phyloP scores from a whole-genome alignment of 129 eudicot genomes.

The Ambrosia artemisiifolia region DNA sequence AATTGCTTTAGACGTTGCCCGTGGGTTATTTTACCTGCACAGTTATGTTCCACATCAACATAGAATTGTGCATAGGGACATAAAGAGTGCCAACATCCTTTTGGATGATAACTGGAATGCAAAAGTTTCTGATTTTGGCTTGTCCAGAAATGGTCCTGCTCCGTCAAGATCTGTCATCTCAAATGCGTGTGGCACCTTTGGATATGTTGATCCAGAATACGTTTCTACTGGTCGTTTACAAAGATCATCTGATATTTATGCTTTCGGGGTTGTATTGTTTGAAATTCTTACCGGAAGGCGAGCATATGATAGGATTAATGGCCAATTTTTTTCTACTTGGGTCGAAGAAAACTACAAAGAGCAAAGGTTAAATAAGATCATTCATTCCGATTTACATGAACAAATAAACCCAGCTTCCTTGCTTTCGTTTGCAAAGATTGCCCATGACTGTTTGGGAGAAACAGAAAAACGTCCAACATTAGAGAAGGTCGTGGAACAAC shows the following conservation, averaged over 20 bases:
- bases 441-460: neutral
- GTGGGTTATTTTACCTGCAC: conserved; percentile 19
- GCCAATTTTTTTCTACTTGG: neutral
- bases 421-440: neutral
- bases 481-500: neutral
- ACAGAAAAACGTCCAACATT: conserved; percentile 4
- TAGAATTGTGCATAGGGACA: conserved; percentile 12
- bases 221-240: neutral
- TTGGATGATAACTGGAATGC: conserved; percentile 13
- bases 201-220: conserved; percentile 19
- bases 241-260: neutral
- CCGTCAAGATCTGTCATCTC: neutral
- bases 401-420: neutral
- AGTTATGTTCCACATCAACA: neutral
- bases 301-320: neutral
- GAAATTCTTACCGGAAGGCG: neutral
- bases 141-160: neutral
- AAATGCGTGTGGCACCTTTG: conserved; percentile 11
- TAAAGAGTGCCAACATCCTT: conserved; percentile 1
- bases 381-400: neutral
- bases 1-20: conserved; percentile 21
- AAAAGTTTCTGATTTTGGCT: conserved; percentile 8
- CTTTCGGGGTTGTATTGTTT: neutral
- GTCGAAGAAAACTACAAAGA: neutral
- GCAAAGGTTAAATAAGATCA: neutral